Evolutionary conservation across 1,284 basidiomycete genomes (phyloP).

Genomic region (Phylloboletellus chloephorus): DNA sequence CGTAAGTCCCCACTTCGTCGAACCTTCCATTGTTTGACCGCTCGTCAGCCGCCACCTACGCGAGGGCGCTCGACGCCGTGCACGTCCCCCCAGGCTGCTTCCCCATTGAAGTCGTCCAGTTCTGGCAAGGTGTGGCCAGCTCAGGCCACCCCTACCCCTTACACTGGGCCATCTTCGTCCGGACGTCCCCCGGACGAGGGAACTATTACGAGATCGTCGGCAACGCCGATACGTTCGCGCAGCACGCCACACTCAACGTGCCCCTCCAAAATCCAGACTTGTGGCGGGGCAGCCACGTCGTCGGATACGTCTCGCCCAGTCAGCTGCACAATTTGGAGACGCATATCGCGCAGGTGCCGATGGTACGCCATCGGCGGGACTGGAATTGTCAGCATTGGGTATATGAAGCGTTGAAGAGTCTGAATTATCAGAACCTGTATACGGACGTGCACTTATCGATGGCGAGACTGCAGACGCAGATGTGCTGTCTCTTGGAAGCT

Average conservation of each 20-base stretch:
- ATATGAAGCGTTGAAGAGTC: constrained; percentile 19
- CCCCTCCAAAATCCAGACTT: neutral
- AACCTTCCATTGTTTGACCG: no score
- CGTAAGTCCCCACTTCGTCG: neutral
- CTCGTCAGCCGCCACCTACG: constrained; percentile 5
- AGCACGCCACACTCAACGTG: constrained; percentile 4
- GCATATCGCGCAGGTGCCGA: constrained; percentile 9
- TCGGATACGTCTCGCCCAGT: constrained; percentile 20
- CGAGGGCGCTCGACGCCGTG: constrained; percentile 13
- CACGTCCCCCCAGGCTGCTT: constrained; percentile 18
- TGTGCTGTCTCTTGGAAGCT: constrained; percentile 24
- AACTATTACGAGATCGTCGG: constrained; percentile 28
- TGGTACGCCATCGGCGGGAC: constrained; percentile 12
- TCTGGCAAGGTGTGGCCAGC: constrained; percentile 20
- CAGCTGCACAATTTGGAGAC: constrained; percentile 18
- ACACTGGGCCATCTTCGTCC: constrained; percentile 30
- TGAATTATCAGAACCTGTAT: constrained; percentile 12
- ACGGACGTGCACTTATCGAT: constrained; percentile 12
- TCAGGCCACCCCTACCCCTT: constrained; percentile 13
- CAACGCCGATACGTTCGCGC: constrained; percentile 21
- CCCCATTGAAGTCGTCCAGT: constrained; percentile 29
- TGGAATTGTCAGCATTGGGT: constrained; percentile 30
- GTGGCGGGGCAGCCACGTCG: constrained; percentile 18
- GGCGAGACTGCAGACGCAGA: constrained; percentile 20
- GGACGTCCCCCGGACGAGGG: constrained; percentile 17